These are phyloP conservation scores for Fraxinus quadrangulata DNA, from an alignment of 257 asterid species.

Conservation along the genomic window DNA sequence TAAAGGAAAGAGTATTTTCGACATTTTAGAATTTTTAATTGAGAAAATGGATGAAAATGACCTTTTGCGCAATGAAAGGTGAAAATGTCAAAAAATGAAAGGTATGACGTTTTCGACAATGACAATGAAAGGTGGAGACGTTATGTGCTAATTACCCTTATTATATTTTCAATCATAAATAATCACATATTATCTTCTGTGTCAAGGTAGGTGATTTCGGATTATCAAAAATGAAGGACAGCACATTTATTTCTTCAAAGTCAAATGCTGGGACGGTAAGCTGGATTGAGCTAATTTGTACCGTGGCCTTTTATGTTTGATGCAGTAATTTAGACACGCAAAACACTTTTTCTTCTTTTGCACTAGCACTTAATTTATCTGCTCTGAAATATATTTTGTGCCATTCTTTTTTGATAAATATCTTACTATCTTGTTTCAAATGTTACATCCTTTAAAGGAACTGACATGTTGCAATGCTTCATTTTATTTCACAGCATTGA, in stretches of 20 bases:
- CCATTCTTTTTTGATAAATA: slow-evolving; percentile 11
- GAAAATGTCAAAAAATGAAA: no score
- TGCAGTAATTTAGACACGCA: background rate
- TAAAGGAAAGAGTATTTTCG: no score
- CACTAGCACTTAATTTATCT: slow-evolving; percentile 2
- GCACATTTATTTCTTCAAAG: slow-evolving; percentile 94
- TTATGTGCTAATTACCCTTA: no score
- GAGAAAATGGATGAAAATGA: no score
- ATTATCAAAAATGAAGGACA: slow-evolving; percentile 85
- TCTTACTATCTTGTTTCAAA: slow-evolving; percentile 14
- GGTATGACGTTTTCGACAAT: no score
- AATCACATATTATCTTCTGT: slow-evolving; percentile 24
- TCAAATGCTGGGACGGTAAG: slow-evolving; percentile 99
- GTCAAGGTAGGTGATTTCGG: slow-evolving; percentile 92
- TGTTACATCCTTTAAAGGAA: slow-evolving; percentile 4
- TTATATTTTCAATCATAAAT: slow-evolving; percentile 23
- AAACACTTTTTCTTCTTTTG: background rate
- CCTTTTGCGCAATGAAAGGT: no score
- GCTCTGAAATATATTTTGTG: background rate
- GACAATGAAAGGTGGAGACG: no score
- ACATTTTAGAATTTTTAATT: no score
- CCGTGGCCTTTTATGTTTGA: slow-evolving; percentile 2
- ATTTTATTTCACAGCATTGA: background rate
- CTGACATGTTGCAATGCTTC: slow-evolving; percentile 6
- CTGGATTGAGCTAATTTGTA: slow-evolving; percentile 10